Evolutionary conservation across 768 basidiomycete genomes (phyloP), one percentile per base, ranked within the genome.

Genomic region (Leccinum obscurum): DNA sequence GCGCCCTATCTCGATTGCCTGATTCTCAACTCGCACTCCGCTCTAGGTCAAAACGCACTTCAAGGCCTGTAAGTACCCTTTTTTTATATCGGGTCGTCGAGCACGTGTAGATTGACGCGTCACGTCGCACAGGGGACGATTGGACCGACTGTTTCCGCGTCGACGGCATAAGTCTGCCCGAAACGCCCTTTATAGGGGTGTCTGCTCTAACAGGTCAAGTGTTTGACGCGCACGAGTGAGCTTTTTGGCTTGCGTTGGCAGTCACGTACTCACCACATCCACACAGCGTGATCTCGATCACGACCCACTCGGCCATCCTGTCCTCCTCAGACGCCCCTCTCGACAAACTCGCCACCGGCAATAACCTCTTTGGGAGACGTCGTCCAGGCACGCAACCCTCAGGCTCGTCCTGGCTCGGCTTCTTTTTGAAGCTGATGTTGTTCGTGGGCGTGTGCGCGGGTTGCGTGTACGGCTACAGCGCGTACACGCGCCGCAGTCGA

Each of bases 201-300:
- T 87, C 91, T 17, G 94, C 97, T 7, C 84, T 95, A 76, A 99
- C 97, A 1, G 97, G 97, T 48, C 93, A 98, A 67, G 92, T 99
- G 3, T 87, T 83, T 55, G 96, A 98, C 68, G 81, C 86, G 37
- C 93, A 95, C 71, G 93, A 98, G 95, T 97, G 76, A 66, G 92
- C 34, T 8, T 2, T 11, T 17, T 32, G 9, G 8, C 5, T 51
- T n/a, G 17, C 9, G 1, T 30, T 11, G 14, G 17, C 26, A 1
- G 11, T n/a, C 35, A 17, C 15, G 20, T 17, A 15, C 46, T 58
- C 60, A 63, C 22, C 17, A 13, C 17, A 46, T 22, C 20, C 58
- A 30, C 41, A 15, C 67, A 96, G 94, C 69, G 87, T 96, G 72
- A 84, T 97, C 67, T 86, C 90, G 35, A 83, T 97, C 49, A 83